Evolutionary conservation across 2,329 filamentous ascomycete species (phyloP), one percentile per base, ranked within the genome.

Genomic region (Claviceps digitariae): DNA sequence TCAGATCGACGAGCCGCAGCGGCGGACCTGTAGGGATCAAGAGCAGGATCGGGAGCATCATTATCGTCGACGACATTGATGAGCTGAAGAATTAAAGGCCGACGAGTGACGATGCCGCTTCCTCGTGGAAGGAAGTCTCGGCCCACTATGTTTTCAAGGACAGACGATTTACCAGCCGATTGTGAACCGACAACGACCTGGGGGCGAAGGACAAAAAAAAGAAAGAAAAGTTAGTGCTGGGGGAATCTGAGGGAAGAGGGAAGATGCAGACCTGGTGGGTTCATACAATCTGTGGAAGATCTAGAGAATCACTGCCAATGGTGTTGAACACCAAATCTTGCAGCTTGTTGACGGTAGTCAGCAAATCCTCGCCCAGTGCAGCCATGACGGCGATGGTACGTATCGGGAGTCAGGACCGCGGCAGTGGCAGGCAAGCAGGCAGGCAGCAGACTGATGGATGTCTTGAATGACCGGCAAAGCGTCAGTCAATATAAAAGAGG

Each of bases 301-400:
- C 93, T 57, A 98, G 80, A 52, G 91, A 97, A 71, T 98, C 93
- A 75, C 90, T 97, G 72, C 93, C 93, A 70, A 98, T 98, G 61
- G 93, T 98, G 74, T 98, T 98, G 77, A 98, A 98, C 66, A 98
- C 93, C 66, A 98, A 74, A 72, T 97, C 93, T 72, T 98, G 93
- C 65, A 98, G 79, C 77, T 95, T 95, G 78, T 98, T 98, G 74
- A 98, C 93, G 59, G 90, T 94, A 62, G 82, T 83, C 68, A 98
- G 82, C 72, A 98, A 77, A 72, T 98, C 90, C 72, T 98, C 93
- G 67, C 93, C 91, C 64, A 98, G 83, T 65, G 91, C 83, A 67
- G 93, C 87, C 93, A 97, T 98, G 68, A 57, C 65, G 65, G 64
- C 60, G 61, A 29, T 46, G 23, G 44, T 13, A 46, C n/a, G 38